Evolutionary conservation across 768 basidiomycete genomes (phyloP), one percentile per base, ranked within the genome.

Genomic region (Podaxis pistillaris): DNA sequence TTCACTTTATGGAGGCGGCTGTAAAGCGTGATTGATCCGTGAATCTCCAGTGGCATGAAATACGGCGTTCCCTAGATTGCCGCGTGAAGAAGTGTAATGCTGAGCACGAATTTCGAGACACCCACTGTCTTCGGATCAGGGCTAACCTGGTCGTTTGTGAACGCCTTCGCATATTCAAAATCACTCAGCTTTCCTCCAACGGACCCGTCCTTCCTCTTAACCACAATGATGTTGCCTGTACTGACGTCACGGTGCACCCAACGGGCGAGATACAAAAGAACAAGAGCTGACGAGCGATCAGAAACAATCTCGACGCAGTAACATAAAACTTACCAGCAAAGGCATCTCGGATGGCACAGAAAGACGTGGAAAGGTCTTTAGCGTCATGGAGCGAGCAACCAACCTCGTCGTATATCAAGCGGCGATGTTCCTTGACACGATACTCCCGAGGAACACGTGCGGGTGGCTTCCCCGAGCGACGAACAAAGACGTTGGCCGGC

Each of bases 371-470:
- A 17, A 19, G 13, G 54, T 76, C 72, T 28, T 73, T 65, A 8
- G 73, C 73, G 59, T 78, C 73, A 64, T 76, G 51, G 24, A 56
- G 55, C 33, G 64, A 50, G 53, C 50, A 13, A 13, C 61, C 61
- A 55, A 49, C 53, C 3, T 55, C 40, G 33, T 13, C 30, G 26
- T 61, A 61, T 13, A 54, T 46, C 17, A 53, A 38, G 12, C 51
- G 53, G 33, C 54, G 40, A n/a, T 61, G 51, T 17, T 28, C 24
- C 5, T 61, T 53, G 17, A 13, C 52, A 9, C 2, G 19, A 26
- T 54, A 49, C 24, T 4, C 15, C 1, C 44, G 60, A 17, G 37
- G 13, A 11, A 19, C 9, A 13, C 8, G 17, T 0, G 22, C 19
- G n/a, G 28, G 28, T 2, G 11, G 37, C 12, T 37, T 55, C 28